phyloP scores from a whole-genome alignment of 345 rosid species.

The Hypericum androsaemum region DNA sequence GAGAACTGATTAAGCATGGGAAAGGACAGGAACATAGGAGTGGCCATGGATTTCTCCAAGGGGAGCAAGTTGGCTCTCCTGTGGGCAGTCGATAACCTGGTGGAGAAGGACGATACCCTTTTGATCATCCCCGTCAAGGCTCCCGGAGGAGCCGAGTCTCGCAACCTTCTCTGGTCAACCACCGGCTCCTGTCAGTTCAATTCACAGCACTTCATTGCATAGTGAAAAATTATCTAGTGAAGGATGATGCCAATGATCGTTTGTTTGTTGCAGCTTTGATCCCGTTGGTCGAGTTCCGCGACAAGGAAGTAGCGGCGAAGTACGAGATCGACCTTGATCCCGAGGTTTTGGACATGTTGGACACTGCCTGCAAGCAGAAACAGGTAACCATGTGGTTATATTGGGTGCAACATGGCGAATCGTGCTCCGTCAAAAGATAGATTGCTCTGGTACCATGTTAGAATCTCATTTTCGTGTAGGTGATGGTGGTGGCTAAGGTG shows the following conservation, averaged over 20 bases:
- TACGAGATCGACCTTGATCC: slow-evolving; percentile 14
- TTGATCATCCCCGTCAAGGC: slow-evolving; percentile 16
- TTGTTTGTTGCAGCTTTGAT: no score
- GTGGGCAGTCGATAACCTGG: slow-evolving; percentile 14
- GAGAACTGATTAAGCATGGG: no score
- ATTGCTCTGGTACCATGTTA: no score
- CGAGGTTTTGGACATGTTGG: slow-evolving; percentile 10
- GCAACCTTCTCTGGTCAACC: slow-evolving; percentile 15
- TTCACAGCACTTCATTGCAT: background rate
- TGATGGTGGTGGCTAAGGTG: slow-evolving; percentile 42
- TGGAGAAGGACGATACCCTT: slow-evolving; percentile 13
- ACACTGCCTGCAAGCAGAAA: slow-evolving; percentile 8
- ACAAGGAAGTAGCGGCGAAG: slow-evolving; percentile 2
- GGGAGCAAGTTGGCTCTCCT: slow-evolving; percentile 18
- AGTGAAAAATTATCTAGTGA: background rate
- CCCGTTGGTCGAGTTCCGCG: slow-evolving; percentile 20
- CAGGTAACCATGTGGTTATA: background rate
- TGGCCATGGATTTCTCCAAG: slow-evolving; percentile 17
- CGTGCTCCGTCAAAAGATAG: no score
- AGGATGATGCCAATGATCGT: no score
- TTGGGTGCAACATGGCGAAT: no score
- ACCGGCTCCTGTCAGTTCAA: slow-evolving; percentile 14
- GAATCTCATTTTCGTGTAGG: no score
- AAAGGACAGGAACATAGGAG: slow-evolving; percentile 14
- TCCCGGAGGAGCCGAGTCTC: slow-evolving; percentile 10